Evolutionary conservation across 2,329 filamentous ascomycete genomes (phyloP).

Genomic region (Hypoxylon sp.): DNA sequence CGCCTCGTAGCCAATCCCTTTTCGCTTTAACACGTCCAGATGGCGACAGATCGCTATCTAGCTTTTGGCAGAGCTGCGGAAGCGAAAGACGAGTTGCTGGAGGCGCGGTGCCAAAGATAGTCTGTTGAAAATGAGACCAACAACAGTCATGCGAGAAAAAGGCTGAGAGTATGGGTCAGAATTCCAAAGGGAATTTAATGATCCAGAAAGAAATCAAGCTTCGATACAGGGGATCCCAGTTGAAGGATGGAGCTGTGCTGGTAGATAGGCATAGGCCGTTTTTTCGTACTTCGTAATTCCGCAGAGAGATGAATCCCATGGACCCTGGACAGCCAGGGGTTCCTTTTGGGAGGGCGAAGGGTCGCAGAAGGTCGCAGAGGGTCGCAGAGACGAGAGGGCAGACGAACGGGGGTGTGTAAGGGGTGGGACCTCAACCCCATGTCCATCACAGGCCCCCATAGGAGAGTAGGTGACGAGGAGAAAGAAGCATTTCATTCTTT

Average conservation of each 20-base stretch:
- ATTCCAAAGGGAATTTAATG: slow-evolving; percentile 28
- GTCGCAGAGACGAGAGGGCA: slow-evolving; percentile 4
- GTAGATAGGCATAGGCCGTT: slow-evolving; percentile 17
- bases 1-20: slow-evolving; percentile 7
- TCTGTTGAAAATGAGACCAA: slow-evolving; percentile 13
- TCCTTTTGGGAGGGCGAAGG: slow-evolving; percentile 16
- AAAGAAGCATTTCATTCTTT: slow-evolving; percentile 20
- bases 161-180: slow-evolving; percentile 21
- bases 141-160: slow-evolving; percentile 17
- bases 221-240: slow-evolving; percentile 21
- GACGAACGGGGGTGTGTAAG: slow-evolving; percentile 14
- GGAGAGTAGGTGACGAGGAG: slow-evolving; percentile 7
- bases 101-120: slow-evolving; percentile 9
- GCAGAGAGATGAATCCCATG: slow-evolving; percentile 33
- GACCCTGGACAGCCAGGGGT: slow-evolving; percentile 29
- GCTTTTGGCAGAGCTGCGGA: slow-evolving; percentile 11
- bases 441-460: not conserved
- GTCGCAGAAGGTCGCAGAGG: slow-evolving; percentile 27
- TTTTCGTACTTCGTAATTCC: slow-evolving; percentile 38
- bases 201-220: slow-evolving; percentile 28
- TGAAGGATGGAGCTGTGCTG: slow-evolving; percentile 29
- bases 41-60: slow-evolving; percentile 1
- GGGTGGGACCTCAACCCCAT: slow-evolving; percentile 20
- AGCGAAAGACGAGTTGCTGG: slow-evolving; percentile 9
- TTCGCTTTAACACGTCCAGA: slow-evolving; percentile 2